These are phyloP conservation scores for Nannochloropsis gaditana DNA, from an alignment of 108 stramenopile genomes.

Conservation along the genomic window DNA sequence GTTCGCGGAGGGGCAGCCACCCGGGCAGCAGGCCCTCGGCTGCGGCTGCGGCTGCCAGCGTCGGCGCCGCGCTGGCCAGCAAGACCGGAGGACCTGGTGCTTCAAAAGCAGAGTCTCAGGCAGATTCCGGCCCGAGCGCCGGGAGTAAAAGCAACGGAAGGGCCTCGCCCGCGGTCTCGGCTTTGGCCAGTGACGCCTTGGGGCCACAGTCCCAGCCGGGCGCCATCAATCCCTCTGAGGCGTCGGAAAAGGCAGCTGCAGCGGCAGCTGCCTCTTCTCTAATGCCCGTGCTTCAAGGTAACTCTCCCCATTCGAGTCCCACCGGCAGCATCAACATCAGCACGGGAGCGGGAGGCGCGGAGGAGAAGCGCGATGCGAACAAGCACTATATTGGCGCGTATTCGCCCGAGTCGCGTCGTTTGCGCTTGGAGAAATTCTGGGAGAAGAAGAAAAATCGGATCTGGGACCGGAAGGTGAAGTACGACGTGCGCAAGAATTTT, in stretches of 20 bases:
- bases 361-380: constrained; percentile 22
- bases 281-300: constrained; percentile 39
- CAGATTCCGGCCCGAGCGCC: no score
- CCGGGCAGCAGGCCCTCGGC: not conserved
- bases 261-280: constrained; percentile 20
- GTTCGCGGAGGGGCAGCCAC: not conserved
- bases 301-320: constrained; percentile 31
- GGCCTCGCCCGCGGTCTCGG: no score
- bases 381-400: constrained; percentile 88
- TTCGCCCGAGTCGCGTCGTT: constrained; percentile 80
- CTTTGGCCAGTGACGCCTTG: no score
- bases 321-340: constrained; percentile 34
- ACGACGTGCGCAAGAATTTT: constrained; percentile 97
- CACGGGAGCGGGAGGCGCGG: constrained; percentile 26
- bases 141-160: no score
- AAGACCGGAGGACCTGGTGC: not conserved
- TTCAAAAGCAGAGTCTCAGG: no score
- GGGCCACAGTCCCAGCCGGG: no score
- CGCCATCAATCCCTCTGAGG: no score
- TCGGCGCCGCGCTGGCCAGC: not conserved
- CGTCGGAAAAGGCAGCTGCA: not conserved
- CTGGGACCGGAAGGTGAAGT: constrained; percentile 96
- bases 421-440: constrained; percentile 77
- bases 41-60: not conserved
- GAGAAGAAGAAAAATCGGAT: constrained; percentile 85